Percentiles rank a stretch among this genome's conserved stretches.
Conservation (phyloP, 352 stramenopile species). For the Nothophytophthora sp. region DNA sequence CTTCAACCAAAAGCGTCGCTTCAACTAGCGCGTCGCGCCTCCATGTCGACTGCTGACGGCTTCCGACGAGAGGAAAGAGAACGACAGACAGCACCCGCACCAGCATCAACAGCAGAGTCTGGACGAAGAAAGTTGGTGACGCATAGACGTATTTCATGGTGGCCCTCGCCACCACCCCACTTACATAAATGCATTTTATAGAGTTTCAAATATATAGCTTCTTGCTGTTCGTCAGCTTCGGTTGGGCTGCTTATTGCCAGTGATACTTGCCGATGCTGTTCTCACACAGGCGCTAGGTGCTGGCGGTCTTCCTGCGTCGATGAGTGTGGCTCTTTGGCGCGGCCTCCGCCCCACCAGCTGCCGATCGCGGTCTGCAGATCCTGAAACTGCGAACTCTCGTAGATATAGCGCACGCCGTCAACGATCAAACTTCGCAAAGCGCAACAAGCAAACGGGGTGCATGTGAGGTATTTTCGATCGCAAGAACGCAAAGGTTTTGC, state of each 20-base stretch:
- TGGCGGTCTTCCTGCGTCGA: conserved; percentile 1
- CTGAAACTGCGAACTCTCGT: conserved; percentile 52
- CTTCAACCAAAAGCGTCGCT: conserved; percentile 89
- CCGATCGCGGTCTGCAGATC: conserved; percentile 38
- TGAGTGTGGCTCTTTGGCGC: conserved; percentile 3
- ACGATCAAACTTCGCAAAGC: conserved; percentile 54
- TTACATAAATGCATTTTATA: conserved; percentile 44
- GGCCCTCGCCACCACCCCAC: conserved; percentile 26
- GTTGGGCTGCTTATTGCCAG: too few species aligned
- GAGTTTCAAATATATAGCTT: conserved; percentile 37
- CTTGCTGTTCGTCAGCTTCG: too few species aligned
- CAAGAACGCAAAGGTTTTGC: neutral
- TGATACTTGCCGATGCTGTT: too few species aligned
- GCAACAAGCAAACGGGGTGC: neutral
- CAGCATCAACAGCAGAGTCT: conserved; percentile 41
- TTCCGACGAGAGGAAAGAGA: conserved; percentile 17
- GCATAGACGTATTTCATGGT: conserved; percentile 53
- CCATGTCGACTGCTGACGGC: conserved; percentile 29
- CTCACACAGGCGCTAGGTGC: too few species aligned
- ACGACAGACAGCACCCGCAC: conserved; percentile 17
- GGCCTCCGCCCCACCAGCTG: conserved; percentile 44
- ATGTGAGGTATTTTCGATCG: conserved; percentile 7
- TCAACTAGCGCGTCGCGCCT: conserved; percentile 54
- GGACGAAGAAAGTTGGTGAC: conserved; percentile 32
- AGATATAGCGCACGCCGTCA: conserved; percentile 57